Evolutionary conservation across 1,139 yeast genomes (phyloP), one percentile per base, ranked within the genome.

Genomic region (Spencermartinsiella ligniputridi): DNA sequence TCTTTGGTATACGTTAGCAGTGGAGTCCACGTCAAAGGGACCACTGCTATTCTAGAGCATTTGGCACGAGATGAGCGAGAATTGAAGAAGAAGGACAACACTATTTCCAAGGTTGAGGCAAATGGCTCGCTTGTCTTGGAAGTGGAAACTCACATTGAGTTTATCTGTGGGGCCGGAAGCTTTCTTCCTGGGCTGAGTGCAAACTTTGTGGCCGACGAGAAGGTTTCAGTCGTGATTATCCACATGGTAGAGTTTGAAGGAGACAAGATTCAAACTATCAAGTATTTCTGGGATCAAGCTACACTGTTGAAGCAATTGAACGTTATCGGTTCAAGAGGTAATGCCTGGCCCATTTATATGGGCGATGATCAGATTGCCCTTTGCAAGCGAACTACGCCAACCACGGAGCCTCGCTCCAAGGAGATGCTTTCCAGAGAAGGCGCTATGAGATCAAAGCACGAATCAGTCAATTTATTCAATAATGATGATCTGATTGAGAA

Each of bases 261-360:
- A 9, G 24, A 30, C 25, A 35, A 35, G 32, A 58, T 60, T 21
- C 37, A 48, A 18, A 40, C 51, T 16, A 49, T 60, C 32, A 45
- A 56, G 32, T 46, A 52, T 15, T 47, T 52, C 39, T 60, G 64
- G 64, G 64, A 60, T 45, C 64, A 60, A 50, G 61, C 58, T n/a
- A 47, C 62, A 1, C 46, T 60, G 37, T 52, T 60, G 27, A 57
- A 59, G 44, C 63, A 60, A 49, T 46, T 60, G 34, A 58, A 54
- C 37, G 53, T 59, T 22, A 59, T 60, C 41, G 63, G 64, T 21
- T 32, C 52, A 9, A 49, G 62, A 17, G 64, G 62, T 12, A 55
- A 58, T 29, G 53, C 54, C 29, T 60, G 64, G 63, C 64, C 64
- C 6, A 57, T 60, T 12, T 52, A 47, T 41, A 38, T 42, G 13